Evolutionary conservation across 768 basidiomycete genomes (phyloP).

Genomic region (Crassisporium funariophilum): DNA sequence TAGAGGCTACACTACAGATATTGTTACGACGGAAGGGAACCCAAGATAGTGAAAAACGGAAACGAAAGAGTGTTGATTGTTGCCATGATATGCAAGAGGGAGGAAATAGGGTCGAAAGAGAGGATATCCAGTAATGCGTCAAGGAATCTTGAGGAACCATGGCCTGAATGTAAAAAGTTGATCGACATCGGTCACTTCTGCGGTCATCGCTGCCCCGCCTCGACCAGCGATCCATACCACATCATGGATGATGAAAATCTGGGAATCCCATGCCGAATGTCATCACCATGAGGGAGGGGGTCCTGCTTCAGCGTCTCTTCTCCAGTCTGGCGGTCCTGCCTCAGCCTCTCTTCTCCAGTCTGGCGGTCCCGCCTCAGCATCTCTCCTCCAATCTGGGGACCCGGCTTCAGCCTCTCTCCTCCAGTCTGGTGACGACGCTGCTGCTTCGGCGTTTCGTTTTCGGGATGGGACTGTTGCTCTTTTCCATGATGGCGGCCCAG

Average conservation of each 20-base stretch:
- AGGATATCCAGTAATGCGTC: neutral
- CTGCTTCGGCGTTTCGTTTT: constrained; percentile 17
- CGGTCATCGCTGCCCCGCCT: too few species aligned
- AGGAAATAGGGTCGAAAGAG: neutral
- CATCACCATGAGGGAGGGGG: constrained; percentile 1
- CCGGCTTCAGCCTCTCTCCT: constrained; percentile 19
- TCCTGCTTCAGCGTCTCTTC: neutral
- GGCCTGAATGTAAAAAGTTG: neutral
- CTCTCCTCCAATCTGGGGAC: too few species aligned
- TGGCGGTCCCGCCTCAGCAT: too few species aligned
- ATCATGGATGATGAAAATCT: neutral
- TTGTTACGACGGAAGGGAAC: neutral
- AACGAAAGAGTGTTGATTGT: constrained; percentile 3
- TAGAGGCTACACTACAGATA: constrained; percentile 1
- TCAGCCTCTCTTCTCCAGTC: constrained; percentile 21
- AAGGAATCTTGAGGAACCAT: neutral
- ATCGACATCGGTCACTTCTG: neutral
- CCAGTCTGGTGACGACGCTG: constrained; percentile 15
- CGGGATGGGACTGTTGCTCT: constrained; percentile 8
- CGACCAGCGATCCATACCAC: neutral
- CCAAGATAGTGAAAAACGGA: neutral
- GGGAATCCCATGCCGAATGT: constrained; percentile 5
- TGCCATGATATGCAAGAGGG: neutral
- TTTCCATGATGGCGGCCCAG: too few species aligned
- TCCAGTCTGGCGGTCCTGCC: neutral